Evolutionary conservation across 495 filamentous ascomycete species (phyloP).

Genomic region (Penicillium mononematosum): DNA sequence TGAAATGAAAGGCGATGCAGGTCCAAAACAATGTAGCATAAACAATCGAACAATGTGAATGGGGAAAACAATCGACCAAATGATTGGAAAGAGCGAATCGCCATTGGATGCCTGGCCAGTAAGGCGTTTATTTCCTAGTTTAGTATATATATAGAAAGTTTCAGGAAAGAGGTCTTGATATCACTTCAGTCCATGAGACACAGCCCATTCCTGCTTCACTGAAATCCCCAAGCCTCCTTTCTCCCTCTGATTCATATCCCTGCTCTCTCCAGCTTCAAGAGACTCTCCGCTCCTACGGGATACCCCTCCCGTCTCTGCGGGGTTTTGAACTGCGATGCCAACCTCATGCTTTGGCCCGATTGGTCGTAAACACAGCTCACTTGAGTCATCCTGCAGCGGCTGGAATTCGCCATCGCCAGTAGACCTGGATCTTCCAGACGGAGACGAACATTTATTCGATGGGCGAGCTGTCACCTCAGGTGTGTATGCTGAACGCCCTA

Average conservation of each 20-base stretch:
- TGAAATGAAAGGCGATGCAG: neutral
- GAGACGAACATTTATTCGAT: neutral
- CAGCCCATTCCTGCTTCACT: slow-evolving; percentile 5
- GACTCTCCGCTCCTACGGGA: neutral
- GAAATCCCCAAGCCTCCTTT: neutral
- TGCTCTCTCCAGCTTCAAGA: neutral
- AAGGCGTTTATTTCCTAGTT: neutral
- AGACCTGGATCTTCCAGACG: neutral
- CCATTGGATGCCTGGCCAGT: neutral
- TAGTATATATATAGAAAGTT: neutral
- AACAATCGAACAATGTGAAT: neutral
- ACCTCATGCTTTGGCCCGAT: slow-evolving; percentile 1
- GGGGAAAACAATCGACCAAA: neutral
- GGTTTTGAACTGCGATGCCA: neutral
- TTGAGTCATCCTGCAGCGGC: neutral
- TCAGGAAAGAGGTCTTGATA: neutral
- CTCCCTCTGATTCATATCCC: too few species aligned
- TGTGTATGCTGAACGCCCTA: slow-evolving; percentile 6
- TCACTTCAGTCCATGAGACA: neutral
- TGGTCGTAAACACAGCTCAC: neutral
- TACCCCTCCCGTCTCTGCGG: neutral
- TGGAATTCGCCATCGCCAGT: neutral
- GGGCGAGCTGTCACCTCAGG: neutral
- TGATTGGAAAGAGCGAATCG: neutral
- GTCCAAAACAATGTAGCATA: neutral